Conservation (phyloP, 345 rosid species). For the Raphanus raphanistrum region DNA sequence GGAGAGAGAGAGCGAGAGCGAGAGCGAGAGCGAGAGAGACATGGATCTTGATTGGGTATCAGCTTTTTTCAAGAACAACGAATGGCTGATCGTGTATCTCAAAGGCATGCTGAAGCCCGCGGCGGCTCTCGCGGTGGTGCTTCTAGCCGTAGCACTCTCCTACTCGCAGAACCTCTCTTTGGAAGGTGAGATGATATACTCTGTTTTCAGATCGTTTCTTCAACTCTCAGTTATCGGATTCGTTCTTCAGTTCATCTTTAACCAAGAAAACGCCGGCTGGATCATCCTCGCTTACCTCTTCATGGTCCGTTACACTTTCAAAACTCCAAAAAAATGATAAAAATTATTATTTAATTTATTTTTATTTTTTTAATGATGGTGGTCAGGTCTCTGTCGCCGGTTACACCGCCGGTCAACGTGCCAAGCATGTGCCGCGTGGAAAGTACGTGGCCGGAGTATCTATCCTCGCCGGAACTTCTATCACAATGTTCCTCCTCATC, state of each 20-base stretch:
- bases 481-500: constrained; percentile 70
- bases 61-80: constrained; percentile 40
- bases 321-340: no score
- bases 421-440: constrained; percentile 78
- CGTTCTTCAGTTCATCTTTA: constrained; percentile 86
- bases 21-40: neutral
- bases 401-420: constrained; percentile 82
- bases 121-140: constrained; percentile 73
- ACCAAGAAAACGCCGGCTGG: constrained; percentile 53
- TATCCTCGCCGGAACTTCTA: constrained; percentile 62
- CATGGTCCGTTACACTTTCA: constrained; percentile 47
- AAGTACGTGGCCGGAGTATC: constrained; percentile 74
- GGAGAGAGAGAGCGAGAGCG: neutral
- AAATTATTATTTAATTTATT: no score
- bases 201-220: constrained; percentile 69
- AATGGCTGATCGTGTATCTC: constrained; percentile 59
- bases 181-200: constrained; percentile 79
- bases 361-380: constrained; percentile 43
- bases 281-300: constrained; percentile 83
- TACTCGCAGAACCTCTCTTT: constrained; percentile 62
- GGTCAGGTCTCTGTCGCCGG: constrained; percentile 73
- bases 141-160: constrained; percentile 66
- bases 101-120: constrained; percentile 82
- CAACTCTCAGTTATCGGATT: constrained; percentile 87
- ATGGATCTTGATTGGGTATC: constrained; percentile 27